Conservation (phyloP, 345 rosid genomes). For the Eucalyptus polyanthemos region DNA sequence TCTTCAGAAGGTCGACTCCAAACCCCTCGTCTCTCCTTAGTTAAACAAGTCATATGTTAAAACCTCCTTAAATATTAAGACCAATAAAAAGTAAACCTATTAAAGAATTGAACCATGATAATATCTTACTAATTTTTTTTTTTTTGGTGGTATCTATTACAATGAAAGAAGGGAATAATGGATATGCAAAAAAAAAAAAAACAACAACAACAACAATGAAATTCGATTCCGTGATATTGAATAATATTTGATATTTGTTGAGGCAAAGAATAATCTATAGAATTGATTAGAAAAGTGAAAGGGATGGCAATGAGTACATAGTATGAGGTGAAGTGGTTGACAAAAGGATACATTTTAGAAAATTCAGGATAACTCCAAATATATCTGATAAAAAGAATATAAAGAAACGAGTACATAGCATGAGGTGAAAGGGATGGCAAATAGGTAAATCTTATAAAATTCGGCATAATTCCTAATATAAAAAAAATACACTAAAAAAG, state of each 20-base stretch:
- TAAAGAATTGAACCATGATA: background rate
- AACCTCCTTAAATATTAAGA: background rate
- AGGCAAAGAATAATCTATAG: too few species aligned
- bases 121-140: background rate
- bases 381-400: too few species aligned
- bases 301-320: background rate
- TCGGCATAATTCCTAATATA: background rate
- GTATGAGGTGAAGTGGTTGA: background rate
- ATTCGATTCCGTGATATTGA: background rate
- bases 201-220: background rate
- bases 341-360: background rate
- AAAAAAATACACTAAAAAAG: background rate
- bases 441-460: background rate
- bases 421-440: background rate
- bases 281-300: too few species aligned
- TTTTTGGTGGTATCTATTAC: background rate
- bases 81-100: background rate
- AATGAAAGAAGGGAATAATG: background rate
- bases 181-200: background rate
- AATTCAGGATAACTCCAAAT: too few species aligned
- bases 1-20: background rate
- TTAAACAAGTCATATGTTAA: background rate
- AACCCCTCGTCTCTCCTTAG: background rate
- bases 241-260: background rate
- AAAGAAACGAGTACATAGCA: background rate